A percentile compares a stretch with the other conserved stretches of the same genome.
Evolutionary conservation across 2,329 filamentous ascomycete species (phyloP).

Genomic region (Rhinocladiella mackenziei): DNA sequence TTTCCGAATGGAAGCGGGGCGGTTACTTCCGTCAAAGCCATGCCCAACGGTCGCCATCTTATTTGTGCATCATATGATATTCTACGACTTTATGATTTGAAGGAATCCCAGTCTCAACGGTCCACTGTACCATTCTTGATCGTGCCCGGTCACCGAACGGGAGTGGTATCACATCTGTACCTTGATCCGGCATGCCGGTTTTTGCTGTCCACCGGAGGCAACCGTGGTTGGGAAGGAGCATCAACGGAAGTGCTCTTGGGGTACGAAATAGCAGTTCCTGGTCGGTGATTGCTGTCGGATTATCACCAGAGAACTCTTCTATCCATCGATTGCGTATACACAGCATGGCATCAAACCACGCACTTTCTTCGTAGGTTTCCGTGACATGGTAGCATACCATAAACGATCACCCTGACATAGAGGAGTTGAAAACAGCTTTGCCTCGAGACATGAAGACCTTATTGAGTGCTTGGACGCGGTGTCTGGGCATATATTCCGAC

Average conservation of each 20-base stretch:
- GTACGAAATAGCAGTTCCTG: slow-evolving; percentile 71
- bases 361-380: too few relatives aligned
- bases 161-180: slow-evolving; percentile 80
- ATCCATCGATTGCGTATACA: too few relatives aligned
- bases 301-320: background rate
- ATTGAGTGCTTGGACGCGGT: too few relatives aligned
- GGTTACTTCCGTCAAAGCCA: slow-evolving; percentile 80
- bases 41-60: slow-evolving; percentile 89
- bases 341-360: too few relatives aligned
- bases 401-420: too few relatives aligned
- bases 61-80: slow-evolving; percentile 89
- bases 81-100: slow-evolving; percentile 83
- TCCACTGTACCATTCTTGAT: slow-evolving; percentile 92
- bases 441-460: too few relatives aligned
- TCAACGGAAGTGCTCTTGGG: slow-evolving; percentile 87
- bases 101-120: slow-evolving; percentile 61
- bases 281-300: slow-evolving; percentile 4
- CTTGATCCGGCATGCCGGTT: slow-evolving; percentile 83
- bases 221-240: slow-evolving; percentile 88
- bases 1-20: slow-evolving; percentile 86
- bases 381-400: too few relatives aligned
- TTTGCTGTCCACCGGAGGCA: slow-evolving; percentile 88
- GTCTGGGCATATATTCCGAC: too few relatives aligned
- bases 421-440: too few relatives aligned
- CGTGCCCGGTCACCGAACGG: slow-evolving; percentile 82